Evolutionary conservation across 208 protist genomes (phyloP).

Genomic region (Leishmania gerbilli): DNA sequence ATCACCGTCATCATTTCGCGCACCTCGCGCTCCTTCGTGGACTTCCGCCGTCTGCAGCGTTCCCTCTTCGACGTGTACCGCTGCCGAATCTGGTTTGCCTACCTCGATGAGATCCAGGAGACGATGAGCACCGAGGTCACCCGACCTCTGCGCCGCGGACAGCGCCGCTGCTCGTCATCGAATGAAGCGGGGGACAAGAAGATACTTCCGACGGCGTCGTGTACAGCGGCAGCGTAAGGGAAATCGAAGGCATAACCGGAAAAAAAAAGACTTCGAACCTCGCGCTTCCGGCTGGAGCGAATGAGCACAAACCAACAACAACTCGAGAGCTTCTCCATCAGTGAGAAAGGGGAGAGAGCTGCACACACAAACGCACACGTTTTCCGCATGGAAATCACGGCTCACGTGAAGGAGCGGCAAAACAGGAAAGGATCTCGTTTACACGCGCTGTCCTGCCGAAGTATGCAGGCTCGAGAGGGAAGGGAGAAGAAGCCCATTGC

Average conservation of each 20-base stretch:
- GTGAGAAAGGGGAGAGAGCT: not conserved
- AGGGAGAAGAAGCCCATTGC: not conserved
- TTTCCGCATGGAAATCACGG: not conserved
- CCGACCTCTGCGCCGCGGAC: slow-evolving; percentile 31
- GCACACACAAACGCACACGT: not conserved
- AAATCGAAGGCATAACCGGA: not conserved
- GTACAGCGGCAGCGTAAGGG: not conserved
- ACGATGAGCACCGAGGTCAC: slow-evolving; percentile 61
- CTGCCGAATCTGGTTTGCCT: slow-evolving; percentile 83
- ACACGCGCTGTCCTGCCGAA: not conserved
- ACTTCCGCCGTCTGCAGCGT: slow-evolving; percentile 82
- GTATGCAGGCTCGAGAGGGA: not conserved
- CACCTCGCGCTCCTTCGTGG: slow-evolving; percentile 47
- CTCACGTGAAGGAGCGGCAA: not conserved
- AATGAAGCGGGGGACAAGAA: slow-evolving; percentile 8
- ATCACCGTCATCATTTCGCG: slow-evolving; percentile 77
- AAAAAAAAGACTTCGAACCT: not conserved
- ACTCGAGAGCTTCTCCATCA: not conserved
- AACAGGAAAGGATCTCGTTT: not conserved
- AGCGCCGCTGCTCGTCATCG: slow-evolving; percentile 14
- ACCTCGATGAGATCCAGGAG: slow-evolving; percentile 78
- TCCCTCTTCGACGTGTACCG: slow-evolving; percentile 71
- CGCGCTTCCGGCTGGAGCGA: not conserved
- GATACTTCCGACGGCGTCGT: not conserved
- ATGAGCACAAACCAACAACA: not conserved